phyloP scores from a whole-genome alignment of 495 filamentous ascomycete species.

The Penicillium turbatum region DNA sequence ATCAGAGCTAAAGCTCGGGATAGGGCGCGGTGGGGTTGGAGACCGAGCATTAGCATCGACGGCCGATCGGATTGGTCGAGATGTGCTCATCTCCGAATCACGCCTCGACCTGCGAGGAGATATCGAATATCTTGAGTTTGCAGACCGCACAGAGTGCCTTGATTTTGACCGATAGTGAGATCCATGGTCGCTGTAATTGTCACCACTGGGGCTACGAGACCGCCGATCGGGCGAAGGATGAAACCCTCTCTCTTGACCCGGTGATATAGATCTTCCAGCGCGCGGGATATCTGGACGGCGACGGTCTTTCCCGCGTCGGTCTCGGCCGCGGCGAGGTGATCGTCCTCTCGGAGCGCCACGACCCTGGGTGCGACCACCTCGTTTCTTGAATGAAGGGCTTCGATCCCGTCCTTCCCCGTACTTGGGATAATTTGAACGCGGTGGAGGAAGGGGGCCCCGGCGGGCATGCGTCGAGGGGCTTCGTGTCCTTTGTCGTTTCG shows the following conservation, averaged over 20 bases:
- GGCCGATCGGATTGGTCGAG: slow-evolving; percentile 25
- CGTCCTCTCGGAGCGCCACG: slow-evolving; percentile 33
- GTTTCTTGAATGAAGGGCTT: slow-evolving; percentile 24
- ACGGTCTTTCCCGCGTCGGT: slow-evolving; percentile 32
- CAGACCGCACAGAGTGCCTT: slow-evolving; percentile 35
- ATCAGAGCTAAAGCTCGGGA: slow-evolving; percentile 34
- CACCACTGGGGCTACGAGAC: slow-evolving; percentile 26
- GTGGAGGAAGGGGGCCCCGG: slow-evolving; percentile 20
- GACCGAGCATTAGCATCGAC: slow-evolving; percentile 27
- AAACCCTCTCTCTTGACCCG: slow-evolving; percentile 27
- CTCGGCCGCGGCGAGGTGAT: slow-evolving; percentile 35
- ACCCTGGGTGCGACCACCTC: slow-evolving; percentile 33
- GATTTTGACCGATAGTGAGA: slow-evolving; percentile 34
- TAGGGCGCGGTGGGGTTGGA: slow-evolving; percentile 38
- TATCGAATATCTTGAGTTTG: slow-evolving; percentile 29
- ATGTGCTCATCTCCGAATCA: slow-evolving; percentile 31
- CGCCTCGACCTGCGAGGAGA: slow-evolving; percentile 23
- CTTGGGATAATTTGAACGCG: slow-evolving; percentile 24
- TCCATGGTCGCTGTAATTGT: slow-evolving; percentile 28
- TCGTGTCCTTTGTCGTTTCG: slow-evolving; percentile 44
- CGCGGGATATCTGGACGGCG: slow-evolving; percentile 23
- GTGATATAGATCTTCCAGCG: slow-evolving; percentile 30
- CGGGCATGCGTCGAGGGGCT: slow-evolving; percentile 41
- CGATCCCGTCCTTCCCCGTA: slow-evolving; percentile 32
- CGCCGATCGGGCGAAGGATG: slow-evolving; percentile 29